Evolutionary conservation across 169 alveolate genomes (phyloP), one percentile per base, ranked within the genome.

Genomic region (Besnoitia besnoiti): DNA sequence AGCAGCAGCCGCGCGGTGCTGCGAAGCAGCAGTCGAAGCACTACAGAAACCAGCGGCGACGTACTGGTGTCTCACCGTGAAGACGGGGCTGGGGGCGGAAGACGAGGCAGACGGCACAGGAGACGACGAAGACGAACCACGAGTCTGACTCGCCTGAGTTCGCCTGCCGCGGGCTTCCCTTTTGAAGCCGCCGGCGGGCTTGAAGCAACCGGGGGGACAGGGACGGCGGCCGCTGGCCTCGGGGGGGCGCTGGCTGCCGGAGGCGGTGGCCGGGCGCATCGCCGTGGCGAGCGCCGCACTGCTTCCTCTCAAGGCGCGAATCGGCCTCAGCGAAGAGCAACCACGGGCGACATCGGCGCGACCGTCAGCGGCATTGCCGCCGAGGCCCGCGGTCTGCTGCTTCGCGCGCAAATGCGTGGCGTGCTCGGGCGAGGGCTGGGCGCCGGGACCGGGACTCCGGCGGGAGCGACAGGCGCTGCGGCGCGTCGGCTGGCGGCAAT

Each of bases 1-100:
- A 37, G 80, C 47, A 67, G 80, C 87, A 35, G 35, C 59, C 7
- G 40, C 7, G 7, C 87, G 30, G 61, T 24, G 33, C 35, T 39
- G 21, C 87, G 87, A n/a, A 77, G 87, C 87, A 77, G 87, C 59
- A 77, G 87, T 35, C 44, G 82, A 30, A 77, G 61, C 87, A 42
- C 59, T 55, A 77, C 87, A 16, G 59, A 35, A 21, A 77, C 44
- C 33, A 44, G 87, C 61, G 40, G 87, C 59, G 61, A 35, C 30
- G 4, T 77, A 39, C n/a, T 35, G 44, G 44, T 30, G 44, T 33
- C 47, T 14, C 10, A 42, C 8, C 47, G 80, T 0, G 80, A 67
- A n/a, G 80, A 7, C 39, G 87, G 30, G 59, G 59, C 49, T 0
- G 87, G 8, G 55, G 55, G 87, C 10, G 87, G 82, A 1, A 24